Evolutionary conservation across 345 rosid species (phyloP), one percentile per base, ranked within the genome.

Genomic region (Excoecaria cochinchinensis): DNA sequence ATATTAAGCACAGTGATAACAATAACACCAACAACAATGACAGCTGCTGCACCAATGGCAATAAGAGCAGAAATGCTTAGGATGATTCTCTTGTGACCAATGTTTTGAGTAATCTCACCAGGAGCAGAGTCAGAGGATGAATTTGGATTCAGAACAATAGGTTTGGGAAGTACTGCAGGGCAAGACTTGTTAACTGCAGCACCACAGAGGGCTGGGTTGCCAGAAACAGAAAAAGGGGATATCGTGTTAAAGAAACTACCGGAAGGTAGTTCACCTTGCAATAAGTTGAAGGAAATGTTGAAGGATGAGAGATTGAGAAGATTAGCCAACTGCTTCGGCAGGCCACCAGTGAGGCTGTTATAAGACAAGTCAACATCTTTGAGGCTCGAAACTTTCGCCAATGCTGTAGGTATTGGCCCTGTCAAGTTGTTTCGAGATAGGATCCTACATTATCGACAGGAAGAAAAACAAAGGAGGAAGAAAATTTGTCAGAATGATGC

Each of bases 41-140:
- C 85, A 70, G 95, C 97, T 71, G 99, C 99, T n/a, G 98, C 99
- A 74, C 97, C 97, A 50, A 95, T 95, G 71, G 99, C 99, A 77
- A 95, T 85, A 59, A 95, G 90, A 52, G 97, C 89, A 56, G 99
- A 95, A 55, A 95, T 92, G 79, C 99, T 95, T 63, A 95, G 94
- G 61, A 92, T 90, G 67, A 87, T 92, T 73, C 97, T 83, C 76
- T 86, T 88, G 85, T 92, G 97, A 57, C 85, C 89, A 13, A 73
- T n/a, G 72, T 77, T 84, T 14, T 87, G 72, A 72, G 67, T 71
- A 8, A 69, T 44, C 8, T 60, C 61, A 24, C 71, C 76, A 31
- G 75, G 44, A n/a, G 74, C 60, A 70, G 91, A 76, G 69, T 87
- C 97, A 4, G 90, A 71, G 24, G 82, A 79, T 25, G 92, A 85